Conservation (phyloP, 2,329 filamentous ascomycete species). For the Claviceps maximensis region DNA sequence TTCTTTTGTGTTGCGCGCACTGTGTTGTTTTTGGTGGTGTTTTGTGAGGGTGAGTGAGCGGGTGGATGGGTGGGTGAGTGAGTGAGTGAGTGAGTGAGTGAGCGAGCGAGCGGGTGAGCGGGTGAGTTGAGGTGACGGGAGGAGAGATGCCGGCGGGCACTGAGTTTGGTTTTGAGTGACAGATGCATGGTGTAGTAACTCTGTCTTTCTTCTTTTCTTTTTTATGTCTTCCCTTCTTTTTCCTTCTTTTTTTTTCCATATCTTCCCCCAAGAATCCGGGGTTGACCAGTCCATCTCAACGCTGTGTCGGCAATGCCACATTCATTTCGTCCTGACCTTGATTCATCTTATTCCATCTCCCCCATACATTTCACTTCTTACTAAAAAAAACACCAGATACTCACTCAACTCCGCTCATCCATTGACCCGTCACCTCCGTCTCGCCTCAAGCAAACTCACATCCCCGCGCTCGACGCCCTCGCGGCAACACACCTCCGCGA, state of each 20-base stretch:
- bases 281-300: not conserved
- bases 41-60: constrained; percentile 23
- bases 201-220: not conserved
- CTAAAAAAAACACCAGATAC: not conserved
- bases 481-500: constrained; percentile 32
- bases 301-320: not conserved
- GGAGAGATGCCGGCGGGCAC: too few species aligned
- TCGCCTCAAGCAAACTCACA: constrained; percentile 20
- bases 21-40: not conserved
- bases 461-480: constrained; percentile 34
- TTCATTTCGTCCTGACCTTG: too few species aligned
- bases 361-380: not conserved
- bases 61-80: too few species aligned
- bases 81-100: too few species aligned
- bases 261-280: too few species aligned
- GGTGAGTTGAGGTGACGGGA: constrained; percentile 22
- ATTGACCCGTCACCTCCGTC: not conserved
- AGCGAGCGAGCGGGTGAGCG: too few species aligned
- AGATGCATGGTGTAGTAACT: constrained; percentile 4
- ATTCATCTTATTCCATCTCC: too few species aligned
- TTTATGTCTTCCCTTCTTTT: not conserved
- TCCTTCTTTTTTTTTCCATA: not conserved
- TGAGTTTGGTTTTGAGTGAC: too few species aligned
- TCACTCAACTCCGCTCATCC: constrained; percentile 5
- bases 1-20: not conserved